Evolutionary conservation across 1,284 basidiomycete species (phyloP), one percentile per base, ranked within the genome.

Genomic region (Chalciporus sp.): DNA sequence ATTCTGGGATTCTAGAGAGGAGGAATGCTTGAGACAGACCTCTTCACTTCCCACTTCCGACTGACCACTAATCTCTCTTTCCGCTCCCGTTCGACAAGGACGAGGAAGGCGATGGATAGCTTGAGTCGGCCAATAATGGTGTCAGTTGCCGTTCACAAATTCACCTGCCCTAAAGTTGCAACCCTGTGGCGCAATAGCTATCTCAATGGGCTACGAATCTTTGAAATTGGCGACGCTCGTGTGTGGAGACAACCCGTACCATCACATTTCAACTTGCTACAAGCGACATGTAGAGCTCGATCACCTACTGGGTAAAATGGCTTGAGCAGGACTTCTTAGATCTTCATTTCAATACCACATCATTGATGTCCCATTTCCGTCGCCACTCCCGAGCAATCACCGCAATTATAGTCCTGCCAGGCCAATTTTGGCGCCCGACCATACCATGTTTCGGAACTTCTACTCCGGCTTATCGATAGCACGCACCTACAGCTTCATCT

Each of bases 1-100:
- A 56, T 41, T 44, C 27, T 39, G 43, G 26, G 23, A 47, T 20
- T 19, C 47, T 17, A 39, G 27, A 44, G 49, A 53, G 35, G 35
- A 52, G 40, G 19, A 40, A 39, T 7, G 35, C 16, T 28, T 31
- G 39, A 14, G 35, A 67, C 68, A 27, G 14, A 72, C 68, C 68
- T 61, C 68, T 61, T 70, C 53, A 40, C 75, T 78, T 74, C 76
- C 75, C 75, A 69, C 75, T 74, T 73, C 75, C 75, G 59, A 68
- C 76, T 67, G 69, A 69, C 75, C 75, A 64, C 73, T 62, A 63
- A 67, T 72, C 75, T 67, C 75, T 58, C 73, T 72, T 71, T 70
- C 74, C 74, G 70, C 73, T 71, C 72, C 74, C 74, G 69, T 61
- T 69, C 51, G 50, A 67, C 68, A 69, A 73, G 74, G 76, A 75